phyloP scores from a whole-genome alignment of 345 rosid genomes.

The Garcia nutans region DNA sequence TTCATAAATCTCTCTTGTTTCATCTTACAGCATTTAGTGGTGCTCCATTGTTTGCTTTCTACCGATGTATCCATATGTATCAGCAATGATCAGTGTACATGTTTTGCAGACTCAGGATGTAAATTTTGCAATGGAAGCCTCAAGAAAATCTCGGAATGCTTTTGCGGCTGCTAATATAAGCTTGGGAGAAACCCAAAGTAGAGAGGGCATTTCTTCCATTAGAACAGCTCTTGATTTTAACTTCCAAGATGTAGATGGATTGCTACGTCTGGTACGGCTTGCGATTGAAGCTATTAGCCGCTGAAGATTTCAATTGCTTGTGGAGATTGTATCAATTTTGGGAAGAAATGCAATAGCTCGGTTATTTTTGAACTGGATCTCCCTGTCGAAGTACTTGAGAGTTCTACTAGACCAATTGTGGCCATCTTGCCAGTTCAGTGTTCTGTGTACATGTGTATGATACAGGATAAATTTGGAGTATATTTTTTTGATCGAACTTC shows the following conservation, averaged over 20 bases:
- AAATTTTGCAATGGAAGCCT: constrained; percentile 87
- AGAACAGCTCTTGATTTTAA: constrained; percentile 88
- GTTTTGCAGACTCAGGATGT: constrained; percentile 72
- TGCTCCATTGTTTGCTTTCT: background rate
- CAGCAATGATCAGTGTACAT: constrained; percentile 15
- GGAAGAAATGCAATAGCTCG: constrained; percentile 14
- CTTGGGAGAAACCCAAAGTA: constrained; percentile 48
- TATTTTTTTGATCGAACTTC: constrained; percentile 24
- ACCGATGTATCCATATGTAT: background rate
- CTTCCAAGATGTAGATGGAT: constrained; percentile 88
- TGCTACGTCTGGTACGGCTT: constrained; percentile 70
- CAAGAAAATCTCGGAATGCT: constrained; percentile 76
- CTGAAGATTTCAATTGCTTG: constrained; percentile 29
- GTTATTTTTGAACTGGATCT: constrained; percentile 5
- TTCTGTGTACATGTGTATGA: constrained; percentile 32
- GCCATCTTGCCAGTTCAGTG: constrained; percentile 9
- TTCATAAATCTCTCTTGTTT: background rate
- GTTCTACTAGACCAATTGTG: constrained; percentile 13
- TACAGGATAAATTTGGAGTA: constrained; percentile 18
- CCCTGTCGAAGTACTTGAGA: constrained; percentile 13
- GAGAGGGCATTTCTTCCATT: constrained; percentile 61
- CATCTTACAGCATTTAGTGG: background rate
- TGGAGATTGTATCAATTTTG: constrained; percentile 19
- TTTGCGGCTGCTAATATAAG: constrained; percentile 55
- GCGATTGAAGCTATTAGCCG: constrained; percentile 78